Percentiles rank a stretch among this genome's conserved stretches.
Evolutionary conservation across 352 stramenopile species (phyloP).

Genomic region (Globisporangium cylindrosporum): DNA sequence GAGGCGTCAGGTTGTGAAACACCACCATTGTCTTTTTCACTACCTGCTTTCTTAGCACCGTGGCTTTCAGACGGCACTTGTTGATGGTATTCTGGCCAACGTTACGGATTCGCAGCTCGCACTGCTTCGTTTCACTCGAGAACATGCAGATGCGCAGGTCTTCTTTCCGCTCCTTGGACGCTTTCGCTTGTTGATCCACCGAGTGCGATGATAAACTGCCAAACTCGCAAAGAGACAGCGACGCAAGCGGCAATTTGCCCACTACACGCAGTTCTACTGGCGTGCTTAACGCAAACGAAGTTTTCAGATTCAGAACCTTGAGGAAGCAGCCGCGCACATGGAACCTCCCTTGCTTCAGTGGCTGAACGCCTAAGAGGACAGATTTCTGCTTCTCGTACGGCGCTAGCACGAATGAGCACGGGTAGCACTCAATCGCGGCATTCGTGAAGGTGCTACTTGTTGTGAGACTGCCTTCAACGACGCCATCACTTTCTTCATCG

Average conservation of each 20-base stretch:
- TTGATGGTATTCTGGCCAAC: constrained; percentile 39
- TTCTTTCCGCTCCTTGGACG: neutral
- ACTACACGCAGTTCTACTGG: constrained; percentile 41
- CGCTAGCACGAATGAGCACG: constrained; percentile 40
- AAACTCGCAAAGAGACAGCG: constrained; percentile 47
- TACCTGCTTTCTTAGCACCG: constrained; percentile 26
- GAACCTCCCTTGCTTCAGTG: constrained; percentile 39
- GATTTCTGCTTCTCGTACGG: constrained; percentile 53
- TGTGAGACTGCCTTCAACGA: neutral
- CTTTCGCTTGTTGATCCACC: neutral
- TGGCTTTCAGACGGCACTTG: constrained; percentile 36
- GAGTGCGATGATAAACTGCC: constrained; percentile 26
- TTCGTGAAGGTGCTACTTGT: neutral
- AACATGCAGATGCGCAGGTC: constrained; percentile 60
- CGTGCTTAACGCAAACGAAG: constrained; percentile 35
- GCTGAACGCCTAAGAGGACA: constrained; percentile 46
- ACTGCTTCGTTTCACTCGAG: constrained; percentile 59
- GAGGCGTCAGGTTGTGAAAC: constrained; percentile 37
- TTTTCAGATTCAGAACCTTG: constrained; percentile 59
- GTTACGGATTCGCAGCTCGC: constrained; percentile 50
- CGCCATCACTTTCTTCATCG: constrained; percentile 3
- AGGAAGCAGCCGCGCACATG: constrained; percentile 58
- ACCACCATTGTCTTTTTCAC: constrained; percentile 37
- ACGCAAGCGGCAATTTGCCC: constrained; percentile 39
- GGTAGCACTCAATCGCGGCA: constrained; percentile 52